phyloP scores from a whole-genome alignment of 2,329 filamentous ascomycete species.

The Fusarium mangiferae region DNA sequence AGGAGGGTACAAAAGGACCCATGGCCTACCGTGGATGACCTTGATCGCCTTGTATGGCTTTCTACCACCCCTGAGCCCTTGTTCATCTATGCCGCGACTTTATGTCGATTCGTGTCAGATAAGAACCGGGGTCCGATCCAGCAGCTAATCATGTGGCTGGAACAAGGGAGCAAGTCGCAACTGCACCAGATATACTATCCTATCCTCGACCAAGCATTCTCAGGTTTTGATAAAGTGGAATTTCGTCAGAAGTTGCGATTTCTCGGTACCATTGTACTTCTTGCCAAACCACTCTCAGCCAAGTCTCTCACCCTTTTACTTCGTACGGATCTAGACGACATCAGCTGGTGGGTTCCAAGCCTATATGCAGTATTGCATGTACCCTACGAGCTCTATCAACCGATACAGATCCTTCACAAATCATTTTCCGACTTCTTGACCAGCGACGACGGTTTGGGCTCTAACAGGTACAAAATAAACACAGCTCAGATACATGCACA shows the following conservation, averaged over 20 bases:
- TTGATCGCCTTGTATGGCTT: neutral
- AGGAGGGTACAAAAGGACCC: neutral
- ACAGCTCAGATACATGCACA: neutral
- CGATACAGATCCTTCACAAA: neutral
- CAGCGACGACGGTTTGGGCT: rapidly evolving
- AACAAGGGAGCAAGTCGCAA: neutral
- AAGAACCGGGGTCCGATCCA: neutral
- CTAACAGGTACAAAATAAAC: rapidly evolving
- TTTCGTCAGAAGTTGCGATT: rapidly evolving
- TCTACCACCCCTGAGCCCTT: neutral
- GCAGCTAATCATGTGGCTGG: neutral
- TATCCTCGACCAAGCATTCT: neutral
- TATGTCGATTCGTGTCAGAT: neutral
- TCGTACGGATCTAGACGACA: neutral
- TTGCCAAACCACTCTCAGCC: neutral
- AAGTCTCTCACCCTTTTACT: neutral
- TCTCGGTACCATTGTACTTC: neutral
- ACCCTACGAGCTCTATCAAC: neutral
- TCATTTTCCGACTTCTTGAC: neutral
- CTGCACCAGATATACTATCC: neutral
- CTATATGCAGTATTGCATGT: neutral
- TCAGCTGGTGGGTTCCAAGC: neutral
- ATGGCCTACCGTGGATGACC: rapidly evolving
- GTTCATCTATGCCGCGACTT: neutral
- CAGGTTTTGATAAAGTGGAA: rapidly evolving